Base-by-base conservation (phyloP, 2,329 filamentous ascomycete species). In the Fusarium odoratissimum region DNA sequence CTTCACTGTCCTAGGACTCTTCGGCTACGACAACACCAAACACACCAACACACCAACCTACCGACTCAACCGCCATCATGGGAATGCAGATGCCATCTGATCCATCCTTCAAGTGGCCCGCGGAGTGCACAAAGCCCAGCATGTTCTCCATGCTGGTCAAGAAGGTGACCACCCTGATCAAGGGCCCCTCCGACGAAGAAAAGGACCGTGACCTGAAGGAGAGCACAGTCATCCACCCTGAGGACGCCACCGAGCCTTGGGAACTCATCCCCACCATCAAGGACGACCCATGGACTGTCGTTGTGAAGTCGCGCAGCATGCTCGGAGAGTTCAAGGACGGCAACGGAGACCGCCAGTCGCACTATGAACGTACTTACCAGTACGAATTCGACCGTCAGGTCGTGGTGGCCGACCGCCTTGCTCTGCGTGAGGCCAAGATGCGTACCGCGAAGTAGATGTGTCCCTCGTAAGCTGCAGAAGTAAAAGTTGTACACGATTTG, bases 271-370 rank as follows among this genome's bases (percentile, higher is more conserved):
- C 48, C 0, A 16, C 12, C 2, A 2, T 51, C 1, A 51, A 51
- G 2, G 48, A 51, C 0, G 48, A 51, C 0, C 48, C 48, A 0
- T 51, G 48, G 48, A 14, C 6, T 6, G 48, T 51, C 0, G n/a
- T 51, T 1, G 46, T 49, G 0, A 19, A 49, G 30, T 5, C 3
- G 2, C 46, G 2, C n/a, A 23, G 5, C 8, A 30, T 2, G 1
- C 4, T 49, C 0, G 2, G 8, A 2, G n/a, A 33, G 16, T 51
- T 35, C 2, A 3, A 35, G 1, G 48, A 35, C 17, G 10, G 31
- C 12, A 12, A 2, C 0, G 2, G 0, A 8, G 5, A 51, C 17
- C 31, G 48, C 0, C 31, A 51, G 2, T 21, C 12, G 0, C 48
- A 1, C 0, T 25, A 21, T 2, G 48, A 51, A 3, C 48, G 48